phyloP scores from a whole-genome alignment of 106 monocot species.

The Phalaenopsis aphrodite region DNA sequence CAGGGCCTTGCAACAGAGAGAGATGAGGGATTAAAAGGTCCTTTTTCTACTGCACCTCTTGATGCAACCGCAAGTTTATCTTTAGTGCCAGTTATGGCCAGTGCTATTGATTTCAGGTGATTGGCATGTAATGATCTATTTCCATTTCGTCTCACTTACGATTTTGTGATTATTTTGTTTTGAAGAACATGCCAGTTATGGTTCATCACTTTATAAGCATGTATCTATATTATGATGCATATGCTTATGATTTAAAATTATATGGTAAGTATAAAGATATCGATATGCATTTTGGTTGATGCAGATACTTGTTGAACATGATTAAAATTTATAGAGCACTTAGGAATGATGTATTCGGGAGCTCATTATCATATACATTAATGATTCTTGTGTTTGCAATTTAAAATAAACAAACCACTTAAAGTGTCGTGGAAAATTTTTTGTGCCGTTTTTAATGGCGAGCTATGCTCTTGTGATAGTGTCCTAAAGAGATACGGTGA shows the following conservation, averaged over 20 bases:
- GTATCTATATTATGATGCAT: background rate
- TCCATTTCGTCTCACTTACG: background rate
- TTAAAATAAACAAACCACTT: background rate
- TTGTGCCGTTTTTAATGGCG: too few relatives aligned
- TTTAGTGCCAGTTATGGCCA: conserved; percentile 18
- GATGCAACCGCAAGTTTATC: conserved; percentile 13
- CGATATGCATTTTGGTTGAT: background rate
- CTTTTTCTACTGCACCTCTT: conserved; percentile 13
- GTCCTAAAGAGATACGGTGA: too few relatives aligned
- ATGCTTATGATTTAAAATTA: background rate
- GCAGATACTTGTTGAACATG: background rate
- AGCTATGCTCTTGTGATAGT: too few relatives aligned
- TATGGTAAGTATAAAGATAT: background rate
- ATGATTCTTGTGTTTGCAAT: background rate
- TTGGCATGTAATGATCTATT: background rate
- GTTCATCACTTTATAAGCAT: background rate
- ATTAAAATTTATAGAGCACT: background rate
- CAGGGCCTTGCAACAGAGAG: conserved; percentile 87
- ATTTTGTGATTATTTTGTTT: background rate
- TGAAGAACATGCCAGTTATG: background rate
- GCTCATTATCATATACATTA: background rate
- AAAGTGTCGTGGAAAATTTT: too few relatives aligned
- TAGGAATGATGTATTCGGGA: background rate
- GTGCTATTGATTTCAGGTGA: conserved; percentile 74
- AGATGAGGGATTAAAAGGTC: conserved; percentile 33